These are phyloP conservation scores for Trypanosoma boissoni DNA, from an alignment of 208 protist genomes.

Conservation along the genomic window DNA sequence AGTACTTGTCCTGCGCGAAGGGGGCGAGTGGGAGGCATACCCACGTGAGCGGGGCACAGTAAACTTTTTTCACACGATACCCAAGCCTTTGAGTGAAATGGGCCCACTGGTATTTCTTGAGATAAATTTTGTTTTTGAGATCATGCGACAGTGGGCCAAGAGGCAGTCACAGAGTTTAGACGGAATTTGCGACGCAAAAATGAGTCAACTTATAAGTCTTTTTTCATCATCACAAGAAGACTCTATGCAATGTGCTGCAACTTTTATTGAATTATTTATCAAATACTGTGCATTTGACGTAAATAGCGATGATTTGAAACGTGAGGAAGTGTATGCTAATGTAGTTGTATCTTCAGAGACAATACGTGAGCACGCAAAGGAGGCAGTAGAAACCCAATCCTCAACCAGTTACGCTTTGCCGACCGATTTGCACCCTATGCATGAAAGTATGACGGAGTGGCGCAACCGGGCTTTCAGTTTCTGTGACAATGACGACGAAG, in stretches of 20 bases:
- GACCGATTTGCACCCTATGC: neutral
- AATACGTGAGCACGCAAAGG: neutral
- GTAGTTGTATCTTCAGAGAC: neutral
- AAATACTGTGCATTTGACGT: neutral
- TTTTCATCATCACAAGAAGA: neutral
- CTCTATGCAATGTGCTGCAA: neutral
- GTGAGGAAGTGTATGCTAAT: no score
- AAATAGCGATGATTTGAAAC: neutral
- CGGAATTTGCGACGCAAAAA: neutral
- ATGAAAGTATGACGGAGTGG: neutral
- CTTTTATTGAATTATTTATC: neutral
- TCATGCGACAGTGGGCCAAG: conserved; percentile 15
- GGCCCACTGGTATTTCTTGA: conserved; percentile 21
- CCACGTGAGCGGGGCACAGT: neutral
- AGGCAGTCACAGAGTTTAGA: neutral
- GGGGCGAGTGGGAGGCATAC: conserved; percentile 12
- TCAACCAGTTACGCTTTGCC: neutral
- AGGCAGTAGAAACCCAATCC: neutral
- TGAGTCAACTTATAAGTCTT: neutral
- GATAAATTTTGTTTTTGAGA: conserved; percentile 16
- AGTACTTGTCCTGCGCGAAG: neutral
- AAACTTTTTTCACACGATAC: conserved; percentile 14
- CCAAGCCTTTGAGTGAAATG: neutral
- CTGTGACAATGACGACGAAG: conserved; percentile 3
- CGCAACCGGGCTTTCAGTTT: neutral